A percentile compares a stretch with the other conserved stretches of the same genome.
phyloP scores from a whole-genome alignment of 75 land plant genomes.

The Selaginella moellendorffii region DNA sequence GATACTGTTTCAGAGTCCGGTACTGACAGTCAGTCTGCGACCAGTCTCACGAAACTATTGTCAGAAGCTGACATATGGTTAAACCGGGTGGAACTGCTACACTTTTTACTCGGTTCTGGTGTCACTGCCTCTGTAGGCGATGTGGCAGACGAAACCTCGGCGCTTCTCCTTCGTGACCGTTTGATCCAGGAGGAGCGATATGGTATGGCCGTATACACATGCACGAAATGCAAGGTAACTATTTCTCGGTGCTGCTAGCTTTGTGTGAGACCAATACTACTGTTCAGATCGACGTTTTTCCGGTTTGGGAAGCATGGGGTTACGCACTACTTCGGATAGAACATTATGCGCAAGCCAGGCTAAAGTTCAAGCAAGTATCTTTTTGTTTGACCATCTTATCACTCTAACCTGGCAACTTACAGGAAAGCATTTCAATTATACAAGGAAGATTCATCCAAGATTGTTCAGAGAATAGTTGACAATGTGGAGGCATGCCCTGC shows the following conservation, averaged over 20 bases:
- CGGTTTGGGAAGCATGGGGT: constrained; percentile 99
- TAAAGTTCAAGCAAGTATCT: constrained; percentile 59
- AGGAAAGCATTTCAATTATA: constrained; percentile 84
- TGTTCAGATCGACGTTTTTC: constrained; percentile 84
- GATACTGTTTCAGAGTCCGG: constrained; percentile 29
- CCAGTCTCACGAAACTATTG: constrained; percentile 37
- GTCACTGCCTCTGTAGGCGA: constrained; percentile 83
- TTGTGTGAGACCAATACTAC: background rate
- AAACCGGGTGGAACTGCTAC: constrained; percentile 84
- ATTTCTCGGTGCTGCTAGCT: too few species aligned
- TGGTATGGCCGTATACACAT: constrained; percentile 91
- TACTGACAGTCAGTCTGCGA: background rate
- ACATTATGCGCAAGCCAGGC: constrained; percentile 93
- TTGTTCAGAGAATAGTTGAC: constrained; percentile 59
- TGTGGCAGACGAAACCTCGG: constrained; percentile 66
- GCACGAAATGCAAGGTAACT: constrained; percentile 90
- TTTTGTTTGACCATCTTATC: background rate
- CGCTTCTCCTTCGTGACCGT: constrained; percentile 74
- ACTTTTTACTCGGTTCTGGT: constrained; percentile 81
- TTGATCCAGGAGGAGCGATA: constrained; percentile 76
- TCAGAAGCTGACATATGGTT: constrained; percentile 74
- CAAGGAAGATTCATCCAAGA: constrained; percentile 54
- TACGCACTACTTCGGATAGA: constrained; percentile 91
- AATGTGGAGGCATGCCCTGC: constrained; percentile 90
- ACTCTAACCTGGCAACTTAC: constrained; percentile 8